Evolutionary conservation across 2,329 filamentous ascomycete genomes (phyloP).

Genomic region (Colletotrichum sp.): DNA sequence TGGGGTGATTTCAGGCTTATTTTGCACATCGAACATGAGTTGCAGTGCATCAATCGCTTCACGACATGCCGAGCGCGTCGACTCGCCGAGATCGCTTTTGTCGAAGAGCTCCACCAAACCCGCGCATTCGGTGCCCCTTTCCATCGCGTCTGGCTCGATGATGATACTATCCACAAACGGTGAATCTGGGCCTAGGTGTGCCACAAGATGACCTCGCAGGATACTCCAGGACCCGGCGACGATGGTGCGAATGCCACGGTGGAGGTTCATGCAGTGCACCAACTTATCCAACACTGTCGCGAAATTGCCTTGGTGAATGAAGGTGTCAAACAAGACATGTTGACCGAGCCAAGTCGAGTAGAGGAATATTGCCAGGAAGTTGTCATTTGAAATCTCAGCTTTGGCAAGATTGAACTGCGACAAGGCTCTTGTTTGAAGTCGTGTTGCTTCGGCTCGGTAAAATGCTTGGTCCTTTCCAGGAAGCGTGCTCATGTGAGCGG

Average conservation of each 20-base stretch:
- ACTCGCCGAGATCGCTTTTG: conserved; percentile 6
- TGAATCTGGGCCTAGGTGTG: background rate
- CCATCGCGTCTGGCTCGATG: background rate
- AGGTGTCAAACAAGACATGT: conserved; percentile 52
- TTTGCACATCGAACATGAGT: conserved; percentile 30
- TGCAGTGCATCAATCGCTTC: conserved; percentile 32
- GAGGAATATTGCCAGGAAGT: conserved; percentile 44
- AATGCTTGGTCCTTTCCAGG: conserved; percentile 25
- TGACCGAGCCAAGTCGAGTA: conserved; percentile 50
- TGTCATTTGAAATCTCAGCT: conserved; percentile 32
- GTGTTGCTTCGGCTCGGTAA: conserved; percentile 43
- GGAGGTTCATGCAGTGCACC: conserved; percentile 43
- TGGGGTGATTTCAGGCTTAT: background rate
- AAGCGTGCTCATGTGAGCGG: conserved; percentile 43
- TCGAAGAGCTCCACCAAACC: conserved; percentile 25
- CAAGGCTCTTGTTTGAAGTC: conserved; percentile 50
- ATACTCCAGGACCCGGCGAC: conserved; percentile 23
- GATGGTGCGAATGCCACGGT: conserved; percentile 45
- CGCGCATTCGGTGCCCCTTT: conserved; percentile 27
- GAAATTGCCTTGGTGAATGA: background rate
- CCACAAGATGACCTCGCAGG: background rate
- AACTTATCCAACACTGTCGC: conserved; percentile 42
- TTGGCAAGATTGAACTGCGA: conserved; percentile 36
- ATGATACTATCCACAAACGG: background rate
- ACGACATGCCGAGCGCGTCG: conserved; percentile 24